Evolutionary conservation across 257 asterid genomes (phyloP).

Genomic region (Capsicum chinense): DNA sequence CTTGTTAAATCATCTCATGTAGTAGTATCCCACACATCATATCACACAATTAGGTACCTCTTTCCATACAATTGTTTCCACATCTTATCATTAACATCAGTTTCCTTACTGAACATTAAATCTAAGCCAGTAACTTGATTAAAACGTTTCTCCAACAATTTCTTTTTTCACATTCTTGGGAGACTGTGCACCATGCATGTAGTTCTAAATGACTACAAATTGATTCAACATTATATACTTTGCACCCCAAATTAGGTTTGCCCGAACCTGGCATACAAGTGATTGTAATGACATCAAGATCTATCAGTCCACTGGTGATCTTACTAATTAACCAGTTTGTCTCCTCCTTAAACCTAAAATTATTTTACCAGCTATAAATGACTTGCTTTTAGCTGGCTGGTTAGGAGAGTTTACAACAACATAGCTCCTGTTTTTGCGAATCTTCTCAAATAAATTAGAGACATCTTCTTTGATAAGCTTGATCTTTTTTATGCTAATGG

Average conservation of each 20-base stretch:
- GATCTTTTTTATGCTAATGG: background rate
- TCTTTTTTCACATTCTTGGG: background rate
- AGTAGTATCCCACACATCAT: conserved; percentile 32
- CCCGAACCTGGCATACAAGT: conserved; percentile 12
- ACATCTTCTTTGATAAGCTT: background rate
- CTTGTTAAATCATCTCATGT: conserved; percentile 31
- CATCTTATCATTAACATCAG: background rate
- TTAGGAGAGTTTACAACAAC: background rate
- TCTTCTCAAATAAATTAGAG: background rate
- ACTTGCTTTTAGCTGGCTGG: background rate
- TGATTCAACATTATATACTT: background rate
- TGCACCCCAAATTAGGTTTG: background rate
- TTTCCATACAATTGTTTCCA: too few relatives aligned
- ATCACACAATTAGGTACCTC: conserved; percentile 32
- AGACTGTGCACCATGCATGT: conserved; percentile 22
- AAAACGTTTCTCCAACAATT: background rate
- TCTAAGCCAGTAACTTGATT: background rate
- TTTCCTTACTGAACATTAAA: background rate
- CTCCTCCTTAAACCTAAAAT: conserved; percentile 19
- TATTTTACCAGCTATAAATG: background rate
- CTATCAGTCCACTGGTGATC: background rate
- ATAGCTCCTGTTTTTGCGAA: background rate
- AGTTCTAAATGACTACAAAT: background rate
- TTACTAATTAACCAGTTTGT: background rate
- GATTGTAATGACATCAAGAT: background rate